phyloP scores from a whole-genome alignment of 2,329 filamentous ascomycete genomes.

The Hypoxylon sp. region DNA sequence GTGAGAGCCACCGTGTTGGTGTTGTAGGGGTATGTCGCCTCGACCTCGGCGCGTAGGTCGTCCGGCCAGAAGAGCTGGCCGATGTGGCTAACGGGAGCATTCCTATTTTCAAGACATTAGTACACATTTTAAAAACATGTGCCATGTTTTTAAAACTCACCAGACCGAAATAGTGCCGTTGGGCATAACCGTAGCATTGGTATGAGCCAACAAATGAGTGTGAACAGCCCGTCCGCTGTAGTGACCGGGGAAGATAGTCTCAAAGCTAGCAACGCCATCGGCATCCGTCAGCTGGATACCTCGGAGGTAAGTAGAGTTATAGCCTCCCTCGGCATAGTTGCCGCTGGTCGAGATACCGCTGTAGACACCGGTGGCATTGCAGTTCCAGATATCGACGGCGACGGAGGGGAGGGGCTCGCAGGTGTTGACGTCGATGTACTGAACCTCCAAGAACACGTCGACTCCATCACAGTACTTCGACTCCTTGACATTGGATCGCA shows the following conservation, averaged over 20 bases:
- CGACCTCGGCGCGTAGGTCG: slow-evolving; percentile 51
- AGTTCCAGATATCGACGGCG: slow-evolving; percentile 63
- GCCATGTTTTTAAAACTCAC: slow-evolving; percentile 19
- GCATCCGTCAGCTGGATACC: slow-evolving; percentile 63
- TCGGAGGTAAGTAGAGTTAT: slow-evolving; percentile 63
- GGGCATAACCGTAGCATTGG: slow-evolving; percentile 49
- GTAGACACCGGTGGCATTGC: slow-evolving; percentile 60
- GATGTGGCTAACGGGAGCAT: slow-evolving; percentile 53
- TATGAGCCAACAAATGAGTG: slow-evolving; percentile 58
- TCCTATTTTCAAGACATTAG: slow-evolving; percentile 27
- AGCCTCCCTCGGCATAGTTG: slow-evolving; percentile 53
- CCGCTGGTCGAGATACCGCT: slow-evolving; percentile 50
- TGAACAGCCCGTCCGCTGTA: slow-evolving; percentile 58
- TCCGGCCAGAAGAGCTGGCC: slow-evolving; percentile 55
- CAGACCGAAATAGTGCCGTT: slow-evolving; percentile 54
- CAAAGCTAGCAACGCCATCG: slow-evolving; percentile 64
- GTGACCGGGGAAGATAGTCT: slow-evolving; percentile 64
- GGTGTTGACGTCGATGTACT: slow-evolving; percentile 63
- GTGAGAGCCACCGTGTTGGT: slow-evolving; percentile 51
- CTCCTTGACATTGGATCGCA: slow-evolving; percentile 63
- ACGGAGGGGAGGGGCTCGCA: slow-evolving; percentile 61
- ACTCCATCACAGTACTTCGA: slow-evolving; percentile 57
- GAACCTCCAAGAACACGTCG: slow-evolving; percentile 61
- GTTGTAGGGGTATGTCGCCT: slow-evolving; percentile 52
- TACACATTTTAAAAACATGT: neutral